These are phyloP conservation scores for Leptographium radiaticola DNA, from an alignment of 2,329 filamentous ascomycete species.

Conservation along the genomic window DNA sequence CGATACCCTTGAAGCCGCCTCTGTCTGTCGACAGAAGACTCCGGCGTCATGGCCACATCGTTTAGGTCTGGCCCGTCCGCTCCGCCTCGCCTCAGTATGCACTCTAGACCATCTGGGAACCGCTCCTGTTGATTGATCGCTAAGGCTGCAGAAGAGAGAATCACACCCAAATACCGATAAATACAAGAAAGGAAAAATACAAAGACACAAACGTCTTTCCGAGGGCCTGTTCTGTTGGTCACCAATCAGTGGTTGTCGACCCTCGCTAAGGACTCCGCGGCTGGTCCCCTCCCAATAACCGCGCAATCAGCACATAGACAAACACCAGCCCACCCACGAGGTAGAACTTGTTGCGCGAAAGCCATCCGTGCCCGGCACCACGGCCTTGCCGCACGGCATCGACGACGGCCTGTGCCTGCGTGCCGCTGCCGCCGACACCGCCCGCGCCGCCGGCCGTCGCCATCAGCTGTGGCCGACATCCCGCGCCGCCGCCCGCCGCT, in stretches of 20 bases:
- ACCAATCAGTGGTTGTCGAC: too few relatives aligned
- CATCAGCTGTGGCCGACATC: slow-evolving; percentile 41
- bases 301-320: slow-evolving; percentile 68
- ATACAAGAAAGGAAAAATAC: neutral
- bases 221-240: too few relatives aligned
- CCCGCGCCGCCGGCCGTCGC: slow-evolving; percentile 25
- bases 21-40: too few relatives aligned
- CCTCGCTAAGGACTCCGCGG: neutral
- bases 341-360: slow-evolving; percentile 66
- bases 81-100: too few relatives aligned
- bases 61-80: too few relatives aligned
- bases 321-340: slow-evolving; percentile 60
- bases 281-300: slow-evolving; percentile 43
- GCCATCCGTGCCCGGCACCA: slow-evolving; percentile 71
- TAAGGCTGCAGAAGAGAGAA: neutral
- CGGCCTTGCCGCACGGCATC: slow-evolving; percentile 63
- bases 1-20: too few relatives aligned
- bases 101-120: too few relatives aligned
- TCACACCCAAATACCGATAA: neutral
- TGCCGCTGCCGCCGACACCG: slow-evolving; percentile 41
- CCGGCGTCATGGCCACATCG: too few relatives aligned
- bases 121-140: too few relatives aligned
- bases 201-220: neutral
- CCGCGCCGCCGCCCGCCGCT: neutral
- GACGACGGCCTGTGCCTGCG: slow-evolving; percentile 58